Evolutionary conservation across 2,329 filamentous ascomycete genomes (phyloP), one percentile per base, ranked within the genome.

Genomic region (Exophiala spinifera): DNA sequence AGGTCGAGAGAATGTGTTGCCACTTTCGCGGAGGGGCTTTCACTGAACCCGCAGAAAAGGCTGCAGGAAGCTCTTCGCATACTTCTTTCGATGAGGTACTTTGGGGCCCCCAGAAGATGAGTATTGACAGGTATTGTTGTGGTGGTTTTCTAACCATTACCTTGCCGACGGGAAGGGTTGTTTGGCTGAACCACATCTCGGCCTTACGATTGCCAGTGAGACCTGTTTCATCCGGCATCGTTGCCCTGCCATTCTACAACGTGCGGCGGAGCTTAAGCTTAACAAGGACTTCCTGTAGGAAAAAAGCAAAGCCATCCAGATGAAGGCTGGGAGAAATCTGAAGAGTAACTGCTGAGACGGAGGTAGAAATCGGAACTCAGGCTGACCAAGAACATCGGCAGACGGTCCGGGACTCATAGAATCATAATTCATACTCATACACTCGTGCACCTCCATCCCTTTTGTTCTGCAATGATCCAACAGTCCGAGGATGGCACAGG

Each of bases 351-450:
- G 7, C 4, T 10, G 3, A 10, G 10, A 31, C 28, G 3, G 28
- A 31, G 28, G 28, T 5, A 10, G 28, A 31, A 31, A 31, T 31
- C 28, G 28, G 8, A 31, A 10, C 11, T 10, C 7, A 31, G 8
- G 7, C 28, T 10, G 28, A 31, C 10, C 17, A 42, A 42, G 17
- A 13, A 42, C 13, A 17, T 42, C 4, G 21, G 6, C 7, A n/a
- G 17, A 14, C n/a, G 17, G 8, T 48, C n/a, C 13, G 14, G 23
- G 45, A 48, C 45, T 52, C 55, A 39, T 59, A 14, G 36, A 46
- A 43, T 59, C 56, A 50, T 57, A 19, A 51, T n/a, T 60, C 55
- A 47, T 60, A 57, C 48, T 60, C 57, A 46, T 60, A 60, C 57
- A 57, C 20, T 57, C 51, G 44, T 59, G 34, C 39, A 46, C 37